Percentiles rank a stretch among this genome's conserved stretches.
These are phyloP conservation scores for Dalbergia cultrata DNA, from an alignment of 306 rosid species.

Conservation along the genomic window DNA sequence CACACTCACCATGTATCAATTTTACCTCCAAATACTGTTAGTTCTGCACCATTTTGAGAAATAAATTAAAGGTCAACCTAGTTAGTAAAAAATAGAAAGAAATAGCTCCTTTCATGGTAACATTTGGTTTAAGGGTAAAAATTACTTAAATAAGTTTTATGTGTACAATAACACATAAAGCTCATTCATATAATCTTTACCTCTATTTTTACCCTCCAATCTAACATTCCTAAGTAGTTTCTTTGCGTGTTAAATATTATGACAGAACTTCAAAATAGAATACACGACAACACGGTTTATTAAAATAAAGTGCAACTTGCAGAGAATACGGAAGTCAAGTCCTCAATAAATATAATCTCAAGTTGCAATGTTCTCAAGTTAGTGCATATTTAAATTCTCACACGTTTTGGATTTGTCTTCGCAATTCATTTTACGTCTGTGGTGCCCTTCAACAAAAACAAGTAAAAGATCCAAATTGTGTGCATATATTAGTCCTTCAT, in stretches of 20 bases:
- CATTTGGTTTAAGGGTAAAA: too few species aligned
- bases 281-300: neutral
- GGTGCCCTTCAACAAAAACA: neutral
- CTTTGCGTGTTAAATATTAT: neutral
- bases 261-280: neutral
- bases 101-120: neutral
- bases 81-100: too few species aligned
- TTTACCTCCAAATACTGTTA: too few species aligned
- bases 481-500: neutral
- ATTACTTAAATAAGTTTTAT: too few species aligned
- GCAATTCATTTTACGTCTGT: neutral
- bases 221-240: neutral
- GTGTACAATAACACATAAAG: too few species aligned
- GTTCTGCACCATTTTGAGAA: too few species aligned
- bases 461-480: neutral
- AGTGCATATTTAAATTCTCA: neutral
- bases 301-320: neutral
- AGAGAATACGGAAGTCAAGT: slow-evolving; percentile 20
- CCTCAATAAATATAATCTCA: slow-evolving; percentile 26
- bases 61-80: too few species aligned
- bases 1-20: too few species aligned
- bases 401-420: slow-evolving; percentile 14
- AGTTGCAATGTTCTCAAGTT: neutral
- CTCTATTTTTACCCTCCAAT: too few species aligned
- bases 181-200: too few species aligned